Evolutionary conservation across 805 yeast species (phyloP).

Genomic region (Cyberlindnera sargentensis): DNA sequence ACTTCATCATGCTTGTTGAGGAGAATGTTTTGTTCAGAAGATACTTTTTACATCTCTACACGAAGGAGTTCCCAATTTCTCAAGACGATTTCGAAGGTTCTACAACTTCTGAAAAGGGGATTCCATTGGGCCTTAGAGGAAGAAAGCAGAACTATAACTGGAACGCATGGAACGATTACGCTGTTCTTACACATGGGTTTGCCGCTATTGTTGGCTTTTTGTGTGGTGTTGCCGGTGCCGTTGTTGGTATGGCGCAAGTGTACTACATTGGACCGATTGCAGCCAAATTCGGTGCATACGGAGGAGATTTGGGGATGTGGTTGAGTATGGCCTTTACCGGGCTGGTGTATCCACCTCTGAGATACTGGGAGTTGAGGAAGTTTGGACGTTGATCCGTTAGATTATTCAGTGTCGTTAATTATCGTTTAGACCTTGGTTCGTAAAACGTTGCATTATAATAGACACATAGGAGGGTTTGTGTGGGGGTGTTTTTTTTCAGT

Average conservation of each 20-base stretch:
- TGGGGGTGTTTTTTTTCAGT: background rate
- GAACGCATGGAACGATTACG: conserved; percentile 62
- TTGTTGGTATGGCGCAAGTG: conserved; percentile 81
- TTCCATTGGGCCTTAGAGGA: conserved; percentile 12
- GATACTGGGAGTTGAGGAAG: conserved; percentile 56
- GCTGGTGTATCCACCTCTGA: conserved; percentile 51
- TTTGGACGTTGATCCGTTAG: conserved; percentile 35
- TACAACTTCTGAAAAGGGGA: background rate
- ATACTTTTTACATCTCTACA: conserved; percentile 34
- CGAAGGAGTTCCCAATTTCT: conserved; percentile 29
- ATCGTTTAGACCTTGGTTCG: background rate
- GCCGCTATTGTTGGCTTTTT: conserved; percentile 65
- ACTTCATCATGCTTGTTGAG: conserved; percentile 60
- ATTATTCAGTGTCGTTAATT: background rate
- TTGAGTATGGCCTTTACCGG: conserved; percentile 66
- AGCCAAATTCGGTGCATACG: conserved; percentile 49
- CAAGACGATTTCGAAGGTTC: background rate
- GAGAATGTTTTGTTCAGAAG: conserved; percentile 69
- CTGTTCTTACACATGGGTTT: conserved; percentile 55
- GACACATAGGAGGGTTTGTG: background rate
- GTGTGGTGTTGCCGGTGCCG: conserved; percentile 75
- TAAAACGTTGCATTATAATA: background rate
- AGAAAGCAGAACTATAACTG: conserved; percentile 54
- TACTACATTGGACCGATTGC: conserved; percentile 81
- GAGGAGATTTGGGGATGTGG: conserved; percentile 83